These are phyloP conservation scores for Clathrus columnatus DNA, from an alignment of 768 basidiomycete genomes.

Conservation along the genomic window DNA sequence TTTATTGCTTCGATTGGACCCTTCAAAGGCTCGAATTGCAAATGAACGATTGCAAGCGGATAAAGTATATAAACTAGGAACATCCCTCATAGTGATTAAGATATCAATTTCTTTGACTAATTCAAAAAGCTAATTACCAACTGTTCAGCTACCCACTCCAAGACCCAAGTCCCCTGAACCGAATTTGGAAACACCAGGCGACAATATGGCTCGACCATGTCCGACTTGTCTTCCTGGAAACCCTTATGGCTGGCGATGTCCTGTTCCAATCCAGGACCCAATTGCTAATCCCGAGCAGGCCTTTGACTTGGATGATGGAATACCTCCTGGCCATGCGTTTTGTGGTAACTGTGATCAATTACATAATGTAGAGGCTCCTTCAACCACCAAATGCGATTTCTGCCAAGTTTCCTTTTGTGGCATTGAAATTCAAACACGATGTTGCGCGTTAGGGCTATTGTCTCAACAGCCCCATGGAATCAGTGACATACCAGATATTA, in stretches of 20 bases:
- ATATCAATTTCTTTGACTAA: not conserved
- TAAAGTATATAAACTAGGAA: constrained; percentile 60
- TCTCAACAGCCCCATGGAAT: constrained; percentile 64
- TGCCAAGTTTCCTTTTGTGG: constrained; percentile 81
- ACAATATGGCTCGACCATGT: constrained; percentile 62
- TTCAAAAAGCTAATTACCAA: not conserved
- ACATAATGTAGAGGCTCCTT: constrained; percentile 61
- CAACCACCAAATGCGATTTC: constrained; percentile 77
- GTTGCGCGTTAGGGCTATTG: constrained; percentile 47
- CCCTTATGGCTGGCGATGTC: constrained; percentile 70
- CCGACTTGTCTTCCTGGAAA: constrained; percentile 69
- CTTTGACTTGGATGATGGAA: constrained; percentile 69
- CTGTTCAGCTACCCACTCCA: constrained; percentile 59
- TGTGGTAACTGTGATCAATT: constrained; percentile 82
- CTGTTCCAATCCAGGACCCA: constrained; percentile 73
- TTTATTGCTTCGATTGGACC: constrained; percentile 59
- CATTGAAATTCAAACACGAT: constrained; percentile 66
- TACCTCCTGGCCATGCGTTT: constrained; percentile 69
- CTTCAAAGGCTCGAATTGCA: constrained; percentile 56
- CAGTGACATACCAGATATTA: constrained; percentile 61
- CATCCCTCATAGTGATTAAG: constrained; percentile 41
- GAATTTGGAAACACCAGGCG: constrained; percentile 50
- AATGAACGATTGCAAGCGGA: constrained; percentile 76
- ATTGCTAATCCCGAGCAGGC: constrained; percentile 57
- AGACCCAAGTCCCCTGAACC: constrained; percentile 72